Base-by-base conservation (phyloP, 495 filamentous ascomycete species). In the Aeminium ludgeri region DNA sequence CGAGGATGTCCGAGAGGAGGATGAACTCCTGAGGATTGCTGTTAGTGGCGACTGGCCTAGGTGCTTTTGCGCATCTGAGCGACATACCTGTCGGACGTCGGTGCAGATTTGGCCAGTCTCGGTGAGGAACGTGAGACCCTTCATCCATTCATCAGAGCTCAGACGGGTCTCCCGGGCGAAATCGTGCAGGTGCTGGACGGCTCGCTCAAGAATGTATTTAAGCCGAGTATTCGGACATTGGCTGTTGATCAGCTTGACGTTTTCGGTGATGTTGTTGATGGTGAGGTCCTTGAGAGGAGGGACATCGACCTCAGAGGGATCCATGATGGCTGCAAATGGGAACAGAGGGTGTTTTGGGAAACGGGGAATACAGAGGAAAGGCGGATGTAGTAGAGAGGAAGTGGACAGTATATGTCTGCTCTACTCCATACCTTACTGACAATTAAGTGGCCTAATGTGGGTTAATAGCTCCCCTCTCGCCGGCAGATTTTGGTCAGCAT, bases 1-100 rank as follows among this genome's bases (percentile, higher is more conserved):
- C 86, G 32, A 94, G 72, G 42, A 86, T 68, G 64, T 95, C 86
- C 39, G 81, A 89, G 50, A 94, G 82, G 39, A 93, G 79, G 60
- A 94, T 93, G 67, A 83, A 93, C 69, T 95, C 86, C 73, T 87
- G 36, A 6, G 43, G 16, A 38, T 30, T 30, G 28, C 28, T 7
- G 7, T 30, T 7, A 7, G 28, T 30, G 28, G 28, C 7, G 7
- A 30, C n/a, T n/a, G n/a, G n/a, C n/a, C n/a, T n/a, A n/a, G n/a
- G n/a, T n/a, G n/a, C n/a, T n/a, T n/a, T n/a, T n/a, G n/a, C n/a
- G n/a, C n/a, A n/a, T n/a, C n/a, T n/a, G n/a, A n/a, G n/a, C n/a
- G n/a, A 48, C 39, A 10, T 43, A 59, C 57, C 39, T 63, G 58
- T 34, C 60, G 56, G 25, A 61, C 55, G 44, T 62, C 60, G 13